Percentiles rank a stretch among this genome's conserved stretches.
phyloP scores from a whole-genome alignment of 2,329 filamentous ascomycete species.

The Phyllosticta citriasiana region DNA sequence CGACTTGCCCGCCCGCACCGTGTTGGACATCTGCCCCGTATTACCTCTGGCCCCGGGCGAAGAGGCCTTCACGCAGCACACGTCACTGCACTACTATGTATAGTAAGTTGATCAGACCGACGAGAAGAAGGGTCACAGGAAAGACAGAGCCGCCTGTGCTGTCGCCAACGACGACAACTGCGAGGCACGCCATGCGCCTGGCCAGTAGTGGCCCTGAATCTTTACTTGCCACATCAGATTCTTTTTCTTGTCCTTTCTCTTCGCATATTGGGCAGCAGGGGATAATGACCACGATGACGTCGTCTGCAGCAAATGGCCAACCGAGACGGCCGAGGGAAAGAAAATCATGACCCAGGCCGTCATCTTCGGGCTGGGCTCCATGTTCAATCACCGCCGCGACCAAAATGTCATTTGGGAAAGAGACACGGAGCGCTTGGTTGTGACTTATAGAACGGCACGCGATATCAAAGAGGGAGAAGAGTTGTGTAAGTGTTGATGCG shows the following conservation, averaged over 20 bases:
- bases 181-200: no score
- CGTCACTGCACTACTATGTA: constrained; percentile 45
- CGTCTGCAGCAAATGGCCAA: constrained; percentile 34
- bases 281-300: constrained; percentile 10
- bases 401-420: constrained; percentile 49
- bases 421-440: constrained; percentile 34
- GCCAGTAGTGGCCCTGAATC: no score
- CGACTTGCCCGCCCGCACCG: constrained; percentile 37
- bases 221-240: background rate
- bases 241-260: background rate
- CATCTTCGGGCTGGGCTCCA: constrained; percentile 45
- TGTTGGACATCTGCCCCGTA: constrained; percentile 44
- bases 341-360: constrained; percentile 39
- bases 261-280: background rate
- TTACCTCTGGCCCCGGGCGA: constrained; percentile 33
- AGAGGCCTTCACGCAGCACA: constrained; percentile 40
- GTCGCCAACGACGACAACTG: background rate
- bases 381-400: constrained; percentile 48
- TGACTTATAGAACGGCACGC: constrained; percentile 41
- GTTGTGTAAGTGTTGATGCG: constrained; percentile 34
- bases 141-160: no score
- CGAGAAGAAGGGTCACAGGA: no score
- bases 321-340: constrained; percentile 16
- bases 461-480: constrained; percentile 45
- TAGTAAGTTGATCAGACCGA: constrained; percentile 32